A percentile compares a stretch with the other conserved stretches of the same genome.
Evolutionary conservation across 768 basidiomycete species (phyloP).

Genomic region (Trametes cingulata): DNA sequence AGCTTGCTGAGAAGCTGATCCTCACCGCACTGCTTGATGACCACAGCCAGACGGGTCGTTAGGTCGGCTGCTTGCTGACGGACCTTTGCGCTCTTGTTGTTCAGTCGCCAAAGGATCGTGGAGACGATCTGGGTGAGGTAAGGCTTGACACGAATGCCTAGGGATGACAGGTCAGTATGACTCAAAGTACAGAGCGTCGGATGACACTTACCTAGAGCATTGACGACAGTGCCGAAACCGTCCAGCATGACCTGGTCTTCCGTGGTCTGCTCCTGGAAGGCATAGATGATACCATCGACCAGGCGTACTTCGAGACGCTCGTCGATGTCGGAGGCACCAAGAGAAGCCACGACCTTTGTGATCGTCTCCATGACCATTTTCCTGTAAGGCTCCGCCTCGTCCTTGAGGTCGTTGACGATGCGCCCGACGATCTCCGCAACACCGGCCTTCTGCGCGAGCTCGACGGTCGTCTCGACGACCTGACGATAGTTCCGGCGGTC

Average conservation of each 20-base stretch:
- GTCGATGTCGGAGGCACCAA: constrained; percentile 97
- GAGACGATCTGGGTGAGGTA: constrained; percentile 99
- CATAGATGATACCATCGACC: constrained; percentile 98
- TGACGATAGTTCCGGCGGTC: constrained; percentile 95
- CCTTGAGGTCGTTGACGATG: constrained; percentile 87
- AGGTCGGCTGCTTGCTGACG: constrained; percentile 99
- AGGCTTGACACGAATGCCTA: constrained; percentile 93
- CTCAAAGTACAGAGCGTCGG: background rate
- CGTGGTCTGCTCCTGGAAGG: constrained; percentile 99
- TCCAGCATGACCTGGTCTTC: constrained; percentile 99
- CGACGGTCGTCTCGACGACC: constrained; percentile 98
- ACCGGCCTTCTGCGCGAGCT: constrained; percentile 95
- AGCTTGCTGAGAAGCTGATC: constrained; percentile 94
- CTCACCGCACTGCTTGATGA: constrained; percentile 99
- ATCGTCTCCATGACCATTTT: constrained; percentile 99
- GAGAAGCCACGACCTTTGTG: constrained; percentile 89
- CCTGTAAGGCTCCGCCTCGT: constrained; percentile 86
- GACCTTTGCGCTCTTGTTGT: constrained; percentile 99
- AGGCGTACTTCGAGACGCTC: constrained; percentile 92
- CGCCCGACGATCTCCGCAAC: constrained; percentile 94
- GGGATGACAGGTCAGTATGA: background rate
- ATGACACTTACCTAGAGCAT: constrained; percentile 66
- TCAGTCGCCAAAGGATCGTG: constrained; percentile 97
- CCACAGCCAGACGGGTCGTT: constrained; percentile 91
- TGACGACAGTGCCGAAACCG: constrained; percentile 96